phyloP scores from a whole-genome alignment of 306 rosid species.

The Prinsepia uniflora region DNA sequence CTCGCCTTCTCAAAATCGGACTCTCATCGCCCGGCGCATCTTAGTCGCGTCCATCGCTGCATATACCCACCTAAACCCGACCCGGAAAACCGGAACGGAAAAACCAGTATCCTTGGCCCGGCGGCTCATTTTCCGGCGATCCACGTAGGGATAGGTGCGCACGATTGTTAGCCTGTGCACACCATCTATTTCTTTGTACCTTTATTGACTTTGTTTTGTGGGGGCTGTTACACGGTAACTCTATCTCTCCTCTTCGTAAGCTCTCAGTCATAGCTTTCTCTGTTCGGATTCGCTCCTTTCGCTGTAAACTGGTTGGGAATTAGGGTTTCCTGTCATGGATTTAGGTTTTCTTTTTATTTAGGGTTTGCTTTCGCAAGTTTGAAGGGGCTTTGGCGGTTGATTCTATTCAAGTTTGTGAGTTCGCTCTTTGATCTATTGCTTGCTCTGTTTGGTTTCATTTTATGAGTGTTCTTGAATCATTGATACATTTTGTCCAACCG shows the following conservation, averaged over 20 bases:
- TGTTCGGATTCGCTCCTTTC: constrained; percentile 42
- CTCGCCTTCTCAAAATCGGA: constrained; percentile 7
- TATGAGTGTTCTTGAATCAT: constrained; percentile 23
- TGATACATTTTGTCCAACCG: constrained; percentile 13
- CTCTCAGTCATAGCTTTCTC: constrained; percentile 26
- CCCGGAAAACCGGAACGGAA: not conserved
- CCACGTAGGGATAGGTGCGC: constrained; percentile 42
- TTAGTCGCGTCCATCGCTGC: constrained; percentile 20
- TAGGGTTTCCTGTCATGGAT: constrained; percentile 46
- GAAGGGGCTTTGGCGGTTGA: constrained; percentile 55
- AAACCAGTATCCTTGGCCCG: constrained; percentile 16
- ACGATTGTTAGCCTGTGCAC: constrained; percentile 44
- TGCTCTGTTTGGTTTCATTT: constrained; percentile 28
- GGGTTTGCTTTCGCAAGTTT: constrained; percentile 39
- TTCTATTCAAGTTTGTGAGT: constrained; percentile 29
- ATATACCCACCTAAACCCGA: not conserved
- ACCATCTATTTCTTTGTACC: constrained; percentile 6
- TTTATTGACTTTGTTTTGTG: constrained; percentile 30
- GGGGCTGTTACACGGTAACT: constrained; percentile 30
- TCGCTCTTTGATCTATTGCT: constrained; percentile 62
- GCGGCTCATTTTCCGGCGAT: constrained; percentile 45
- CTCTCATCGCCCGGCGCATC: constrained; percentile 7
- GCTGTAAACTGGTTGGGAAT: constrained; percentile 32
- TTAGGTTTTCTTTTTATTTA: constrained; percentile 34
- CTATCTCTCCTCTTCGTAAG: constrained; percentile 6